These are phyloP conservation scores for Eremochloa ophiuroides DNA, from an alignment of 176 grass and related monocot genomes.

Conservation along the genomic window DNA sequence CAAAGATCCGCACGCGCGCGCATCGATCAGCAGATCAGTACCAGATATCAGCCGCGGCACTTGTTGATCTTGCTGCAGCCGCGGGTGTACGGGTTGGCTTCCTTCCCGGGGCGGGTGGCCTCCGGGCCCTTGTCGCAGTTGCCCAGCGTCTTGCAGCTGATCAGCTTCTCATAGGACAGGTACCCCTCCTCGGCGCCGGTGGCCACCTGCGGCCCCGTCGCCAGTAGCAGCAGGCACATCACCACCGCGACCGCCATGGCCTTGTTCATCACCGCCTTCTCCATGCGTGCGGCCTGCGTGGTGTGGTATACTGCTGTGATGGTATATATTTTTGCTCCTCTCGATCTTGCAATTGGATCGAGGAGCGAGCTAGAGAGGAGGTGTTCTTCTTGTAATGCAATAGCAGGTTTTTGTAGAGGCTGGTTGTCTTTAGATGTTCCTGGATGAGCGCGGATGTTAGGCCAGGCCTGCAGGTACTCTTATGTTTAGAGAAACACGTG, in stretches of 20 bases:
- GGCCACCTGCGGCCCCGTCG: not conserved
- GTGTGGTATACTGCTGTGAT: too few species aligned
- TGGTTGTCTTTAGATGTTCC: too few species aligned
- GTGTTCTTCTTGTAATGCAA: too few species aligned
- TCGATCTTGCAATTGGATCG: too few species aligned
- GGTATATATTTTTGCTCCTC: too few species aligned
- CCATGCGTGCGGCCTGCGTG: not conserved
- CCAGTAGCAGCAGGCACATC: not conserved
- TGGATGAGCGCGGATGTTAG: too few species aligned
- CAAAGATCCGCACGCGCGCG: too few species aligned
- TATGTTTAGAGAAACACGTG: not conserved
- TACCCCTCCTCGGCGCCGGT: not conserved
- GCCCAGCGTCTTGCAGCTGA: not conserved
- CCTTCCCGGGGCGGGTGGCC: not conserved
- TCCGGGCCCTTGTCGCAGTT: not conserved
- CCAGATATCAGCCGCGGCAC: not conserved
- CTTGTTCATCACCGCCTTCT: not conserved
- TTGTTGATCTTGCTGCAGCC: not conserved
- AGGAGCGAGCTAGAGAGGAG: too few species aligned
- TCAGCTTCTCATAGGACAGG: not conserved
- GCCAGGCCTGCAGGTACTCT: too few species aligned
- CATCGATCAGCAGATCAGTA: too few species aligned
- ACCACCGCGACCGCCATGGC: not conserved
- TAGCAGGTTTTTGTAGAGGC: too few species aligned
- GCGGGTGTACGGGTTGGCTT: not conserved